Evolutionary conservation across 2,329 filamentous ascomycete genomes (phyloP).

Genomic region (Fusarium penzigii): DNA sequence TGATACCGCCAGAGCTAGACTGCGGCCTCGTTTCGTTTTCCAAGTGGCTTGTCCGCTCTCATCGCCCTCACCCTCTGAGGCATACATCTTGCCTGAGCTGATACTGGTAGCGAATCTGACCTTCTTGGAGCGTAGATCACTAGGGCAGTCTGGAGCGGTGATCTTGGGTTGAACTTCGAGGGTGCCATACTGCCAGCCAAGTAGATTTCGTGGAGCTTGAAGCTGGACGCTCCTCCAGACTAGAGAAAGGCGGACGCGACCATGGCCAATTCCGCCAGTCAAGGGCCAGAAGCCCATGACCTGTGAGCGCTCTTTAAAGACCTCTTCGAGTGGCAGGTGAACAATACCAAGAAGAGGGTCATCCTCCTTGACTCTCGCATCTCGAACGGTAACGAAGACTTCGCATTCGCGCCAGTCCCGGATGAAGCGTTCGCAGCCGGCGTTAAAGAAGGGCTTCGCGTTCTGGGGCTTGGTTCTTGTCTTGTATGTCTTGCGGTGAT

Average conservation of each 20-base stretch:
- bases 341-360: constrained; percentile 71
- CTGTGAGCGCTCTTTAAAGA: constrained; percentile 65
- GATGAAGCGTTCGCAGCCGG: constrained; percentile 71
- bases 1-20: constrained; percentile 54
- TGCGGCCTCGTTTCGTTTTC: constrained; percentile 48
- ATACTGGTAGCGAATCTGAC: constrained; percentile 63
- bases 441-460: constrained; percentile 77
- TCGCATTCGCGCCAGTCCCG: constrained; percentile 68
- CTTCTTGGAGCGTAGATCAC: constrained; percentile 49
- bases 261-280: constrained; percentile 71
- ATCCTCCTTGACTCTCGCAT: constrained; percentile 68
- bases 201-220: constrained; percentile 56
- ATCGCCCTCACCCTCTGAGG: constrained; percentile 38
- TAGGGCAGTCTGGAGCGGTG: constrained; percentile 45
- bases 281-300: constrained; percentile 67
- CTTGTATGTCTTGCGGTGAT: constrained; percentile 69
- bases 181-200: constrained; percentile 74
- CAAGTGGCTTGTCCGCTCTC: constrained; percentile 41
- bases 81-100: constrained; percentile 59
- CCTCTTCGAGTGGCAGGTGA: constrained; percentile 62
- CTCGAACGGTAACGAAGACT: constrained; percentile 67
- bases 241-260: constrained; percentile 67
- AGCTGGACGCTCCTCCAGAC: constrained; percentile 71
- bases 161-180: constrained; percentile 60
- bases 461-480: constrained; percentile 79